Conservation (phyloP, 2,329 filamentous ascomycete species). For the Simplicillium aogashimaense region DNA sequence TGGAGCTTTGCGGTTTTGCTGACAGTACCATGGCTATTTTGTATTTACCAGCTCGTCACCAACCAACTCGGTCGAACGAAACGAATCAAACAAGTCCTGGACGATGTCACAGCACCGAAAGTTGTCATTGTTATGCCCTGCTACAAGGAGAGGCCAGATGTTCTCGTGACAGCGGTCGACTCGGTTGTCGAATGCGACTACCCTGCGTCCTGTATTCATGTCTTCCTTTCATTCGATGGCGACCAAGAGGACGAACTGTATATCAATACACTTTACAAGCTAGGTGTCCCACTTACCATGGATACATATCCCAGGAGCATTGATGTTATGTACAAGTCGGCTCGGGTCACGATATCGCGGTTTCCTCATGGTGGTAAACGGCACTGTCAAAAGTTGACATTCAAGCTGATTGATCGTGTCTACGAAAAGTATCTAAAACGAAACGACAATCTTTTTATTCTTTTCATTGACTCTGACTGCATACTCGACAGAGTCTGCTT, state of each 20-base stretch:
- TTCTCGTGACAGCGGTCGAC: constrained; percentile 77
- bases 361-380: constrained; percentile 92
- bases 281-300: constrained; percentile 70
- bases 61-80: constrained; percentile 75
- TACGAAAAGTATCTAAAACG: constrained; percentile 78
- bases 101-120: constrained; percentile 81
- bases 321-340: constrained; percentile 74
- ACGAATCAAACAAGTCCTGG: constrained; percentile 72
- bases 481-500: constrained; percentile 85
- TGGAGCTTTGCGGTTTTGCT: constrained; percentile 83
- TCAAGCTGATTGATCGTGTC: constrained; percentile 85
- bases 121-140: constrained; percentile 95
- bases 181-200: constrained; percentile 93
- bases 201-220: constrained; percentile 81
- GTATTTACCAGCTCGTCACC: constrained; percentile 82
- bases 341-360: constrained; percentile 80
- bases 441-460: constrained; percentile 87
- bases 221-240: constrained; percentile 92
- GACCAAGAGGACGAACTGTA: constrained; percentile 84
- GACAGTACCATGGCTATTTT: constrained; percentile 85
- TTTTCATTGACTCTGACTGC: constrained; percentile 97
- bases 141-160: constrained; percentile 81
- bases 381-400: constrained; percentile 87
- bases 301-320: constrained; percentile 81
- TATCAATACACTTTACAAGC: constrained; percentile 71